phyloP scores from a whole-genome alignment of 441 rosid species.

The Breynia disticha region DNA sequence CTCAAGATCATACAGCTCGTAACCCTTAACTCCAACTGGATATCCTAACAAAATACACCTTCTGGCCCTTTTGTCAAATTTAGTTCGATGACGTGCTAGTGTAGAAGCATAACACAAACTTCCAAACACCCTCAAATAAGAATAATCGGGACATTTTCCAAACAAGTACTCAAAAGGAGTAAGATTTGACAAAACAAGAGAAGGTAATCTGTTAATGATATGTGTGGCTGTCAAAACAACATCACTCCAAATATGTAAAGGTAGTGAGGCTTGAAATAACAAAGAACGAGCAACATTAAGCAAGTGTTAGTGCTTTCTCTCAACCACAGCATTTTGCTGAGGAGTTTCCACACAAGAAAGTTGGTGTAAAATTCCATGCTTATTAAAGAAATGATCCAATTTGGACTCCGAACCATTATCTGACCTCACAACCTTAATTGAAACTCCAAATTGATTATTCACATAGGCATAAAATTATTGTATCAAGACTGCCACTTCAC shows the following conservation, averaged over 20 bases:
- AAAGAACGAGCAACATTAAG: not conserved
- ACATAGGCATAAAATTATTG: too few species aligned
- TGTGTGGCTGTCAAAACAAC: not conserved
- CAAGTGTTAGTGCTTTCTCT: not conserved
- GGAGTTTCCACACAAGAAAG: conserved; percentile 1
- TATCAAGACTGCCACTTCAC: too few species aligned
- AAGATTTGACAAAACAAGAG: not conserved
- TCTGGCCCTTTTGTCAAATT: not conserved
- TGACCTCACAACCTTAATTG: too few species aligned
- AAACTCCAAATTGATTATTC: too few species aligned
- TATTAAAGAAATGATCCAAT: not conserved
- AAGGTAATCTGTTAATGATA: not conserved
- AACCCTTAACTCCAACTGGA: too few species aligned
- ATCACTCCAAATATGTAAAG: not conserved
- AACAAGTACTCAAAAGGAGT: not conserved
- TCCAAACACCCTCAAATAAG: not conserved
- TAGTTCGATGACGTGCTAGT: not conserved
- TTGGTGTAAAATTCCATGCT: not conserved
- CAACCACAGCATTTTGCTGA: not conserved
- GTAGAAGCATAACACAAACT: not conserved
- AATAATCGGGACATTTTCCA: not conserved
- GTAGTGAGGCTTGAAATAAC: not conserved
- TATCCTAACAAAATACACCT: not conserved
- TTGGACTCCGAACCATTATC: not conserved
- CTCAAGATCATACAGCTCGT: too few species aligned